Base-by-base conservation (phyloP, 495 filamentous ascomycete genomes). In the Staphylotrichum longicolle region DNA sequence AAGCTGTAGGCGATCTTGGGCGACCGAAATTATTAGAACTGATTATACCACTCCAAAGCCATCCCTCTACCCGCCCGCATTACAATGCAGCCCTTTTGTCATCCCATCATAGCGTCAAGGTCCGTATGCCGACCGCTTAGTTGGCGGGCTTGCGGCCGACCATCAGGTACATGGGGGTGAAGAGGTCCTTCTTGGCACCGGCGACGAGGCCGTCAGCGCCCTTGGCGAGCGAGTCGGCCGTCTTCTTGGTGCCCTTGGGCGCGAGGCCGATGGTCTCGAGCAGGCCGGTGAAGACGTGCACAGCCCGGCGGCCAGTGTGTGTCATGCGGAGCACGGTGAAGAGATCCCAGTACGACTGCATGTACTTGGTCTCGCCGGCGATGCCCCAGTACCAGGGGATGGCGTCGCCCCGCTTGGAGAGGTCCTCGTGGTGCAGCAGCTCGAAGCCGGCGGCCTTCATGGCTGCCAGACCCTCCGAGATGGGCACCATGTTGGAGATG, bases 81-180 rank as follows among this genome's bases (percentile, higher is more conserved):
- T 65, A 69, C 51, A 48, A 1, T 63, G 57, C 37, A 37, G 58
- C 14, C 33, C 59, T 41, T 62, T 52, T 49, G 40, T 58, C 69
- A 62, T 62, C 64, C 59, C 60, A 35, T 63, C 53, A 58, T 63
- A 52, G 42, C 59, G 40, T 60, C 55, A 62, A 33, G 55, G 61
- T 27, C 15, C 30, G 9, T 5, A 5, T 30, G 8, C 15, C 10
- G 35, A 3, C 9, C 10, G 12, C 15, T 62, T 72, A 80, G 64
- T 78, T 68, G 47, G 65, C 66, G n/a, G 93, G 91, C 81, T 98
- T 98, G 77, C 91, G 85, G 42, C 84, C 94, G 59, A 98, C 86
- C 94, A 98, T 97, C 73, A 98, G 79, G 80, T 97, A 98, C 94
- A 98, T 98, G 42, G 94, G 94, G 0, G 94, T 98, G 79, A 98